Evolutionary conservation across 2,329 filamentous ascomycete genomes (phyloP), one percentile per base, ranked within the genome.

Genomic region (Fusarium lyarnte): DNA sequence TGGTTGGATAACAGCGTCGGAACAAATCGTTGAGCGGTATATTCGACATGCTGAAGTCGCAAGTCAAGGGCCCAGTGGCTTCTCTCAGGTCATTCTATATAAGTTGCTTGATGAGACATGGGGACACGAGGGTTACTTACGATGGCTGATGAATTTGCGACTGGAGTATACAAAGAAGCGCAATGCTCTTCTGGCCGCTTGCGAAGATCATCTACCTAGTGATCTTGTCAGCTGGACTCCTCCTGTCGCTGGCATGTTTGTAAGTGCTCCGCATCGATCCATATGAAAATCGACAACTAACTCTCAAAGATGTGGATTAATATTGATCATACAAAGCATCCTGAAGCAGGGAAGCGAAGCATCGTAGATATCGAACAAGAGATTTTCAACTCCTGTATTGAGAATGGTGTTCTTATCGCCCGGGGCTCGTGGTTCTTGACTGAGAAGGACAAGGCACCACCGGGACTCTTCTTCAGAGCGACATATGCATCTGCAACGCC

Each of bases 161-260:
- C 81, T 90, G 76, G 90, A 94, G 81, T 99, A 99, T 79, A 96
- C 95, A 3, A 85, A 86, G 73, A 89, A 95, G 67, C 86, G 96
- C 62, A 88, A 98, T 78, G 87, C 89, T 31, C 89, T 99, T 63
- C 85, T 97, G 9, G 86, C 87, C 12, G 94, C 95, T 0, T 98
- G 94, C 79, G 93, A 96, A 81, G 88, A 89, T 71, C 89, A 92
- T 75, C 83, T 98, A 25, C 94, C 95, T 0, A 83, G 80, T 29
- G 91, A 93, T 27, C 85, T 98, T 38, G 92, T 94, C 23, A 90
- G 86, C 80, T 98, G 95, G 94, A 88, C 85, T 31, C 88, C 93
- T 1, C 95, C 95, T 1, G 88, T 87, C 63, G 94, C 95, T 2
- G 95, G 95, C 79, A 99, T 99, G 96, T 99, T 99, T 88, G 92